Evolutionary conservation across 768 basidiomycete genomes (phyloP).

Genomic region (Aureoboletus auriporus): DNA sequence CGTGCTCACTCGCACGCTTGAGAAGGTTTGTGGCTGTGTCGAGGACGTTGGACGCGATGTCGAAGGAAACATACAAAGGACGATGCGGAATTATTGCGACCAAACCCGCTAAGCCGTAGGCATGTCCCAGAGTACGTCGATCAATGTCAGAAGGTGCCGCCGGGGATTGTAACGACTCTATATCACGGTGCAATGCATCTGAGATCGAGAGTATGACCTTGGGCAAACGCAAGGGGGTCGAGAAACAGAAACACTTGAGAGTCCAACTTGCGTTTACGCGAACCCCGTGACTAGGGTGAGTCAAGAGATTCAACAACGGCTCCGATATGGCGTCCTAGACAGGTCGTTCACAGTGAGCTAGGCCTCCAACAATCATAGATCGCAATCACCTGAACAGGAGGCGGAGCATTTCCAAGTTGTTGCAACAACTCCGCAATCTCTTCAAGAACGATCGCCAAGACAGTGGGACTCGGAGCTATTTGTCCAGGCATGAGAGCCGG

Average conservation of each 20-base stretch:
- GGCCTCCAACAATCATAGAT: not conserved
- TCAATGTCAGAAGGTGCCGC: conserved; percentile 68
- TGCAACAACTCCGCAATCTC: conserved; percentile 85
- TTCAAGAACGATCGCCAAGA: conserved; percentile 69
- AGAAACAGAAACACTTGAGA: conserved; percentile 85
- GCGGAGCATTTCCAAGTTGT: conserved; percentile 89
- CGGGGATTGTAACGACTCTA: conserved; percentile 68
- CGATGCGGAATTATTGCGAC: conserved; percentile 82
- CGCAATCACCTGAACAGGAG: conserved; percentile 68
- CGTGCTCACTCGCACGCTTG: conserved; percentile 89
- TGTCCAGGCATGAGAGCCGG: conserved; percentile 90
- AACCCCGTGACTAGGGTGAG: conserved; percentile 86
- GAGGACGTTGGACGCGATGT: conserved; percentile 85
- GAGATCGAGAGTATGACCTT: conserved; percentile 72
- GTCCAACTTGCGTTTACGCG: conserved; percentile 85
- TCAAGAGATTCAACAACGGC: conserved; percentile 77
- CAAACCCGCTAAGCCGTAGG: conserved; percentile 85
- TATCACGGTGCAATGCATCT: conserved; percentile 81
- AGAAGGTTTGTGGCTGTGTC: conserved; percentile 88
- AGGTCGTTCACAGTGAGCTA: not conserved
- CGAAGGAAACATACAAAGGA: conserved; percentile 92
- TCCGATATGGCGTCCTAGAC: conserved; percentile 79
- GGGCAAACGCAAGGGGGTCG: conserved; percentile 81
- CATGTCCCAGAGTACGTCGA: conserved; percentile 75
- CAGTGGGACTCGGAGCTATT: conserved; percentile 57